Conservation (phyloP, 164 flowering plant genomes). For the Piper longum region DNA sequence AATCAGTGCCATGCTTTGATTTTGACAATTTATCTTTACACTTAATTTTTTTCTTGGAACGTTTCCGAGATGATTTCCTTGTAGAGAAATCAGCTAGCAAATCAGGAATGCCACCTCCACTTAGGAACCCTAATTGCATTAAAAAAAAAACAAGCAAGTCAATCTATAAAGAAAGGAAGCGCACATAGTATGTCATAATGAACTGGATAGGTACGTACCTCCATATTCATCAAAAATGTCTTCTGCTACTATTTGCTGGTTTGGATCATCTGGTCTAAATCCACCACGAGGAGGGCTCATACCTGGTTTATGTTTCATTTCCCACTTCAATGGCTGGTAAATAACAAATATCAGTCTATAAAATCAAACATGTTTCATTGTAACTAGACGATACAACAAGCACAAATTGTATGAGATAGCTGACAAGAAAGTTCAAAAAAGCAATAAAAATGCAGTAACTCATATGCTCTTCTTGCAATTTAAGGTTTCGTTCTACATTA, state of each 20-base stretch:
- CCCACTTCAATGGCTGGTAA: constrained; percentile 91
- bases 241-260: constrained; percentile 95
- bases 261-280: constrained; percentile 82
- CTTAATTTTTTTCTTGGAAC: constrained; percentile 35
- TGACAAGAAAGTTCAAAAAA: neutral
- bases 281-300: constrained; percentile 98
- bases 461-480: neutral
- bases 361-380: neutral
- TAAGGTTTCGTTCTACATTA: neutral
- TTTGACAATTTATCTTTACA: constrained; percentile 27
- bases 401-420: too few species aligned
- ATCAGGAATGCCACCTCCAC: constrained; percentile 49
- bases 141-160: neutral
- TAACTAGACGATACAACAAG: too few species aligned
- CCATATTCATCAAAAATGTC: constrained; percentile 98
- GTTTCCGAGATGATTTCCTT: constrained; percentile 22
- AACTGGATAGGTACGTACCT: constrained; percentile 27
- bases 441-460: neutral
- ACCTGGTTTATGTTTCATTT: constrained; percentile 89
- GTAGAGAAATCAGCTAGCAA: constrained; percentile 43
- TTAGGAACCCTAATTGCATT: constrained; percentile 52
- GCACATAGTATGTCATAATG: neutral
- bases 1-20: constrained; percentile 6
- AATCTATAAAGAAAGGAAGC: neutral
- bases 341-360: neutral